Evolutionary conservation across 495 filamentous ascomycete species (phyloP), one percentile per base, ranked within the genome.

Genomic region (Viridothelium virens): DNA sequence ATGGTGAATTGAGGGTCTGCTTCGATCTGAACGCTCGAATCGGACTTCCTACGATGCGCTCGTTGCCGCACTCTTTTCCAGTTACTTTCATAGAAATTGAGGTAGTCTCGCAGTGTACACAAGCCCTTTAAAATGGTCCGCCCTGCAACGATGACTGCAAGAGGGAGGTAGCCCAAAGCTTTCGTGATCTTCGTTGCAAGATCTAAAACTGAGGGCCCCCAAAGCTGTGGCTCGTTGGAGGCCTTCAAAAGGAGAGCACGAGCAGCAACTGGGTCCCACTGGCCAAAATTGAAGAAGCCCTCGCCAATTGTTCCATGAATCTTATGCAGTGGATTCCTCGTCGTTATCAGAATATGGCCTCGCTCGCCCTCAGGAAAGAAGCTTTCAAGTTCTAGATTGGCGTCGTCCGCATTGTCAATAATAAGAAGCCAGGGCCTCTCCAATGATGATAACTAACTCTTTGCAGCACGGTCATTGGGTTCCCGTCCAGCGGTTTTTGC

Each of bases 371-470:
- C 47, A n/a, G 78, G 78, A 64, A 81, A 66, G 56, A 75, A 71
- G n/a, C 68, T 61, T 12, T 76, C 70, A 9, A 77, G 66, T n/a
- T n/a, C n/a, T n/a, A 1, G 72, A 66, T 6, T 74, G 74, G 63
- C n/a, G n/a, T 78, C 77, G 61, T 82, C 79, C 1, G 78, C 79
- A 62, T 82, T 81, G 68, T 81, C 80, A 34, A 83, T 67, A 41
- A 83, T 76, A 25, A 82, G 63, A 3, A 81, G 71, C 80, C 80
- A 82, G 18, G 70, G 70, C 12, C 73, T 62, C 16, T 68, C 44
- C 9, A 63, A 66, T 46, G 70, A 73, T 9, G 77, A 70, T 3
- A 80, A 73, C 67, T 73, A 77, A 62, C 74, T 64, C 41, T 70
- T 70, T 9, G 68, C 76, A 53, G 73, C 72, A 39, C 73, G 65